phyloP scores from a whole-genome alignment of 2,329 filamentous ascomycete genomes.

The Phialocephala sp. region DNA sequence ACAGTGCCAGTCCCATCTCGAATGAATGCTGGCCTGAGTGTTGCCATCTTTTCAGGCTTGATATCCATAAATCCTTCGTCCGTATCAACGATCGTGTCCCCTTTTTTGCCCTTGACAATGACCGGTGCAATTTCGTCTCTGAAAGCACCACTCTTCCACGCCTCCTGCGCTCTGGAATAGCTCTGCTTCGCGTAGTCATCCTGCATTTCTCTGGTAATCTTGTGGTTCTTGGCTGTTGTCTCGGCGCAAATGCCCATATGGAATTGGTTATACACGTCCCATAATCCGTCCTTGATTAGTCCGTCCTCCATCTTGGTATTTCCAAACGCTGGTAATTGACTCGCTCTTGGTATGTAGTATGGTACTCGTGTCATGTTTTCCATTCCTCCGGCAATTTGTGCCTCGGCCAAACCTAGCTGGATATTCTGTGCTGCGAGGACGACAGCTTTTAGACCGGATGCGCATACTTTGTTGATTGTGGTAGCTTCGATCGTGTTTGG shows the following conservation, averaged over 20 bases:
- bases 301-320: conserved; percentile 89
- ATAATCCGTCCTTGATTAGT: conserved; percentile 90
- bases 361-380: conserved; percentile 97
- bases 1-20: conserved; percentile 86
- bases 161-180: conserved; percentile 87
- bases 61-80: conserved; percentile 92
- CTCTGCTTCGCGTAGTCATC: conserved; percentile 89
- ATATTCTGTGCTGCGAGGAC: conserved; percentile 92
- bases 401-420: conserved; percentile 86
- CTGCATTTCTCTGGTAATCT: conserved; percentile 82
- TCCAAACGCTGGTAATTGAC: conserved; percentile 82
- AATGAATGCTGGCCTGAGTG: conserved; percentile 89
- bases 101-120: conserved; percentile 83
- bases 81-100: conserved; percentile 75
- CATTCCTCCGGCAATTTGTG: conserved; percentile 93
- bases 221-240: conserved; percentile 87
- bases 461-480: conserved; percentile 98
- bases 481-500: conserved; percentile 81
- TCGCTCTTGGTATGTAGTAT: conserved; percentile 86
- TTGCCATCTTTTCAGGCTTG: conserved; percentile 84
- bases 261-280: conserved; percentile 95
- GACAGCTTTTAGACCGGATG: conserved; percentile 92
- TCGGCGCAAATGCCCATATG: conserved; percentile 99
- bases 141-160: conserved; percentile 84
- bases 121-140: conserved; percentile 90